A percentile compares a stretch with the other conserved stretches of the same genome.
Evolutionary conservation across 345 rosid species (phyloP).

Genomic region (Salix purpurea): DNA sequence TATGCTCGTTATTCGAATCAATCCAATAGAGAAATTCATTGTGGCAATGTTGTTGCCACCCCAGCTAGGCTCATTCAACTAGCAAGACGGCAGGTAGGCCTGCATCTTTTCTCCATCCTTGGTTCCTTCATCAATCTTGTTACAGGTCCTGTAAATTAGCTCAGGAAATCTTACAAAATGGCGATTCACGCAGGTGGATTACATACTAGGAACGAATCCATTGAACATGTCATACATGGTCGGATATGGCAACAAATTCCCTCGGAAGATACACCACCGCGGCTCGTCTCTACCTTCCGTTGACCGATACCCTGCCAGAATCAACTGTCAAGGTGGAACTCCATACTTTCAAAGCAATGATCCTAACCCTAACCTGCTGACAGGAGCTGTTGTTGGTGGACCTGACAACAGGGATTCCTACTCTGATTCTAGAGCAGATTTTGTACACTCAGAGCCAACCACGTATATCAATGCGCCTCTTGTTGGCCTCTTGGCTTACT

Average conservation of each 20-base stretch:
- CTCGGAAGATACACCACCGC: constrained; percentile 21
- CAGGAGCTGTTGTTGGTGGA: constrained; percentile 25
- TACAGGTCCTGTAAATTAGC: no score
- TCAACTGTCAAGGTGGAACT: constrained; percentile 16
- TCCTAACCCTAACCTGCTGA: constrained; percentile 17
- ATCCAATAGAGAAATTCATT: constrained; percentile 2
- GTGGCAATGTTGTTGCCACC: constrained; percentile 12
- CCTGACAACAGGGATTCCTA: constrained; percentile 13
- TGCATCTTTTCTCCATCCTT: background rate
- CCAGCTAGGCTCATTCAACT: constrained; percentile 12
- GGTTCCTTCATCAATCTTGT: no score
- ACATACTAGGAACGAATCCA: constrained; percentile 22
- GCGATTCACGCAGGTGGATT: constrained; percentile 17
- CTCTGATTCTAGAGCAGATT: constrained; percentile 45
- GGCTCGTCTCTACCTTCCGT: constrained; percentile 19
- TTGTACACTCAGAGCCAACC: constrained; percentile 51
- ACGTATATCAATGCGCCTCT: constrained; percentile 59
- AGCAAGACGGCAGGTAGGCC: constrained; percentile 17
- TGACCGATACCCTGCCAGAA: background rate
- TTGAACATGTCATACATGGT: constrained; percentile 26
- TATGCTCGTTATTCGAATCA: constrained; percentile 12
- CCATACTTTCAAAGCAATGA: constrained; percentile 7
- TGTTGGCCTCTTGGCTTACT: constrained; percentile 61
- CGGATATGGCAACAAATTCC: constrained; percentile 18
- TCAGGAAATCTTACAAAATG: no score